A percentile compares a stretch with the other conserved stretches of the same genome.
These are phyloP conservation scores for Backusella tuberculispora DNA, from an alignment of 192 early-diverging fungal species.

Conservation along the genomic window DNA sequence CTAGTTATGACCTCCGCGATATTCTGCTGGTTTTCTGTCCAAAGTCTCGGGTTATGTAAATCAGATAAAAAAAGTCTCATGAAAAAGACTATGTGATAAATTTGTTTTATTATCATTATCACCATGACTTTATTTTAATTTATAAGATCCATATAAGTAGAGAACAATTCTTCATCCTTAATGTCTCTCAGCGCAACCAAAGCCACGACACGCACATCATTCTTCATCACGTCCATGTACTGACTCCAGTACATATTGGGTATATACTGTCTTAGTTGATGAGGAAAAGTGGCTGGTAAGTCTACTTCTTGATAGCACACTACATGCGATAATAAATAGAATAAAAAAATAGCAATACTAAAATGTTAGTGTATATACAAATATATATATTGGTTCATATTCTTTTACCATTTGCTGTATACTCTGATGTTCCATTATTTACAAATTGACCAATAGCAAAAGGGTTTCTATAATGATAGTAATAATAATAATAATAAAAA, in stretches of 20 bases:
- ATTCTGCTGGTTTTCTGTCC: too few species aligned
- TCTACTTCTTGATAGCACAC: slow-evolving; percentile 55
- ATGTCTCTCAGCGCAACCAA: slow-evolving; percentile 41
- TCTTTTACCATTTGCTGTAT: slow-evolving; percentile 41
- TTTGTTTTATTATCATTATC: too few species aligned
- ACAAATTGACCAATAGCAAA: slow-evolving; percentile 51
- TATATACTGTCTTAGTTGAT: slow-evolving; percentile 44
- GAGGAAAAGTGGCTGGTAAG: slow-evolving; percentile 35
- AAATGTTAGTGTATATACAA: neutral
- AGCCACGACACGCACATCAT: slow-evolving; percentile 36
- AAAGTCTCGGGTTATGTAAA: too few species aligned
- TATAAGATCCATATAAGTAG: slow-evolving; percentile 48
- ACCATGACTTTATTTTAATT: neutral
- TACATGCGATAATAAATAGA: neutral
- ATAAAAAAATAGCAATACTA: neutral
- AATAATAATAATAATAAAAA: neutral
- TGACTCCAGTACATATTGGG: slow-evolving; percentile 48
- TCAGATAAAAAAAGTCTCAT: too few species aligned
- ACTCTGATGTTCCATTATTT: slow-evolving; percentile 44
- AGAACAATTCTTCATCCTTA: slow-evolving; percentile 48
- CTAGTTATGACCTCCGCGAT: too few species aligned
- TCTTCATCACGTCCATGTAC: slow-evolving; percentile 35
- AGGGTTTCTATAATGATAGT: slow-evolving; percentile 38
- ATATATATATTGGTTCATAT: too few species aligned
- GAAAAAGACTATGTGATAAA: too few species aligned